Conservation (phyloP, 140 eudicot species). For the Flaveria floridana region DNA sequence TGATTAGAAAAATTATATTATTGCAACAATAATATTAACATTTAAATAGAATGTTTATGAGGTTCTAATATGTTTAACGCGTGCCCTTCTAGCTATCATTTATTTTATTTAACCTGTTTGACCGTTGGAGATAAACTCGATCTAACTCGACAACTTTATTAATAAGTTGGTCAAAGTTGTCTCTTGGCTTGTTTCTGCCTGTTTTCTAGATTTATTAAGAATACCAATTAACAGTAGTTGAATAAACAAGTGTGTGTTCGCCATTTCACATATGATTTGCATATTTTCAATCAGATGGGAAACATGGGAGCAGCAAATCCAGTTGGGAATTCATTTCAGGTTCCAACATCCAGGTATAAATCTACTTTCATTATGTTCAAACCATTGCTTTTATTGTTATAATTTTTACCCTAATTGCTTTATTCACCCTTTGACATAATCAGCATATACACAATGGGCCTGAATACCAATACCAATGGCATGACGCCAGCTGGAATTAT, state of each 20-base stretch:
- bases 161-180: not conserved
- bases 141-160: not conserved
- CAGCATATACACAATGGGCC: conserved; percentile 59
- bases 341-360: conserved; percentile 63
- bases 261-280: conserved; percentile 11
- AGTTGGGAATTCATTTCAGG: conserved; percentile 54
- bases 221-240: not conserved
- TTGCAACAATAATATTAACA: not conserved
- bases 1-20: not conserved
- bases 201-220: conserved; percentile 7
- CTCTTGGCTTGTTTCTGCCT: not conserved
- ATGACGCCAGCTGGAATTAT: conserved; percentile 40
- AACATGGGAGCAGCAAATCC: conserved; percentile 52
- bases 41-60: not conserved
- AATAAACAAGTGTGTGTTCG: conserved; percentile 4
- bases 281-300: conserved; percentile 56
- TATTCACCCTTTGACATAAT: conserved; percentile 28
- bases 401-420: not conserved
- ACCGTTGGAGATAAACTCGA: not conserved
- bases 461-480: conserved; percentile 56
- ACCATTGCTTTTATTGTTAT: not conserved
- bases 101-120: not conserved
- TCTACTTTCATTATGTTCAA: not conserved
- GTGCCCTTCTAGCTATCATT: not conserved
- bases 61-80: not conserved